phyloP scores from a whole-genome alignment of 1,139 yeast species.

The Suhomyces kunorum region DNA sequence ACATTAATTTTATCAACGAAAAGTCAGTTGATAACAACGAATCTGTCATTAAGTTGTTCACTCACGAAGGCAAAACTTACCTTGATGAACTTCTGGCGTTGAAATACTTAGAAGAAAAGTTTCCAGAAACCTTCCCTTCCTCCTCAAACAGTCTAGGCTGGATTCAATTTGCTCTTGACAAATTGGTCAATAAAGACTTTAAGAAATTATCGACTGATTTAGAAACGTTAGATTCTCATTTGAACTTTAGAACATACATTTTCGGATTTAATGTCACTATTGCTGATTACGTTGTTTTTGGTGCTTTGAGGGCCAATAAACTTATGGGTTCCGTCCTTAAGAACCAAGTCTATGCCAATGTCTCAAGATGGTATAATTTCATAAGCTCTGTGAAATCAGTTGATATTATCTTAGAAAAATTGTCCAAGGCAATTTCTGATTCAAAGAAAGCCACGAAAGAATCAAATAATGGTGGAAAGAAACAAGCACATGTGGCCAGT shows the following conservation, averaged over 20 bases:
- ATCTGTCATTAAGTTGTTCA: slow-evolving; percentile 45
- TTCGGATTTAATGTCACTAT: slow-evolving; percentile 65
- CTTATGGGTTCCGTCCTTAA: slow-evolving; percentile 89
- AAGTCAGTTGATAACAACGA: slow-evolving; percentile 44
- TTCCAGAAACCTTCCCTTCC: slow-evolving; percentile 39
- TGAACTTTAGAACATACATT: slow-evolving; percentile 81
- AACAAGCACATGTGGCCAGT: slow-evolving; percentile 83
- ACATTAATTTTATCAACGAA: slow-evolving; percentile 68
- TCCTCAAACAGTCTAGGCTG: slow-evolving; percentile 51
- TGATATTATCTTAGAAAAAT: slow-evolving; percentile 67
- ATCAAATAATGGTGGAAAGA: slow-evolving; percentile 60
- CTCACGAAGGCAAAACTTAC: slow-evolving; percentile 48
- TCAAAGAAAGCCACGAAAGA: slow-evolving; percentile 68
- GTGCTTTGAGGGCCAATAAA: slow-evolving; percentile 88
- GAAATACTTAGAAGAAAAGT: slow-evolving; percentile 46
- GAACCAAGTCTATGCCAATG: slow-evolving; percentile 77
- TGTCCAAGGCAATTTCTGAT: slow-evolving; percentile 70
- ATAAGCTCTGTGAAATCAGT: slow-evolving; percentile 67
- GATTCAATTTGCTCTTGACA: slow-evolving; percentile 67
- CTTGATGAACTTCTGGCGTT: slow-evolving; percentile 48
- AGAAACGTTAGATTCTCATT: slow-evolving; percentile 77
- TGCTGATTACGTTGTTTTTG: slow-evolving; percentile 92
- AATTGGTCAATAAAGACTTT: slow-evolving; percentile 81
- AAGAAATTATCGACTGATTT: slow-evolving; percentile 76
- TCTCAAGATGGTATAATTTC: slow-evolving; percentile 90